Conservation (phyloP, 192 early-diverging fungal species). For the Dissophora globulifera region DNA sequence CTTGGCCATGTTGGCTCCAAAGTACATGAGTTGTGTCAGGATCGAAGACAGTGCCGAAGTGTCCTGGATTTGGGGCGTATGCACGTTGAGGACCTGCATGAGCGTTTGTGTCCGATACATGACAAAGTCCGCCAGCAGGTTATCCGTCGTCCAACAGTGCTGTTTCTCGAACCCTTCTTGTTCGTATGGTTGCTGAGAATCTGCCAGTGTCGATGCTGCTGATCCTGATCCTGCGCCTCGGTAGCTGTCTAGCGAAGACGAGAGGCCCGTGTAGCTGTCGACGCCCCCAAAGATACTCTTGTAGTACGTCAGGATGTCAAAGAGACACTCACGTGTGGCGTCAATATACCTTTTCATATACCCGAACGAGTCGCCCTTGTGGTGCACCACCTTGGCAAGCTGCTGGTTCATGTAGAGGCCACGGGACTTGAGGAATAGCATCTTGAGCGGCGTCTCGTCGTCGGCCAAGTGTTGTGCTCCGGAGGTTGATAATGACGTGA, state of each 20-base stretch:
- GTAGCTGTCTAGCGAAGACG: conserved; percentile 15
- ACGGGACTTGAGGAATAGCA: conserved; percentile 80
- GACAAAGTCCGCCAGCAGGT: conserved; percentile 75
- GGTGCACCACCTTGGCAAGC: conserved; percentile 61
- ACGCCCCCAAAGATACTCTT: conserved; percentile 72
- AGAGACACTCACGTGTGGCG: conserved; percentile 79
- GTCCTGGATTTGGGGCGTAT: conserved; percentile 70
- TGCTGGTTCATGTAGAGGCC: conserved; percentile 68
- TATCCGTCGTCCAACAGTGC: conserved; percentile 56
- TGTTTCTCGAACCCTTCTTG: conserved; percentile 7
- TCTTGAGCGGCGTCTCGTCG: conserved; percentile 74
- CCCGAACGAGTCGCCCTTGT: conserved; percentile 64
- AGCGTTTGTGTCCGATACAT: conserved; percentile 59
- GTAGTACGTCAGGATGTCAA: conserved; percentile 87
- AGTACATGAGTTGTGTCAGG: conserved; percentile 83
- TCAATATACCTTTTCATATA: conserved; percentile 83
- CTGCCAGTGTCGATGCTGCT: conserved; percentile 8
- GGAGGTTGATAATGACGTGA: not conserved
- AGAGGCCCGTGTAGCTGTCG: conserved; percentile 31
- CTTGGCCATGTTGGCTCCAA: conserved; percentile 80
- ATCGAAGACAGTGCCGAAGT: conserved; percentile 69
- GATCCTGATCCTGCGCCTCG: conserved; percentile 9
- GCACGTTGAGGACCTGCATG: conserved; percentile 43
- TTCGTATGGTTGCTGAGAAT: not conserved
- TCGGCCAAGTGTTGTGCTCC: conserved; percentile 3